These are phyloP conservation scores for Helichrysum umbraculigerum DNA, from an alignment of 129 eudicot species.

Conservation along the genomic window DNA sequence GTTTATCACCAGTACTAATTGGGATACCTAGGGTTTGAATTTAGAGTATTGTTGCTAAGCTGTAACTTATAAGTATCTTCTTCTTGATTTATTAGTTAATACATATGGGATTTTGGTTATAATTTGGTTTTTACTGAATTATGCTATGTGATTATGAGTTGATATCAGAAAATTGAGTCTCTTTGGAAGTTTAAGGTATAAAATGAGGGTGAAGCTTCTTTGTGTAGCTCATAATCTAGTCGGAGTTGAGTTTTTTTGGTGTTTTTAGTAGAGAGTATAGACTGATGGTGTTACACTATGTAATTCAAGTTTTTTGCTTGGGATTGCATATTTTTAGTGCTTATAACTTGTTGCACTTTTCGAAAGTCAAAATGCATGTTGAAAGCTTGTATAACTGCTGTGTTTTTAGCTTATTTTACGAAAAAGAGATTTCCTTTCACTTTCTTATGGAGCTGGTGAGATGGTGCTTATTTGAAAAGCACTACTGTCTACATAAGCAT, in stretches of 20 bases:
- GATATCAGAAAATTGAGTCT: neutral
- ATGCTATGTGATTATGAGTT: constrained; percentile 19
- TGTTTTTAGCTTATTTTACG: neutral
- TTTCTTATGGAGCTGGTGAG: neutral
- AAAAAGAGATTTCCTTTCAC: neutral
- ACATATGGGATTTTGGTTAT: neutral
- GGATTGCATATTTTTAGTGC: neutral
- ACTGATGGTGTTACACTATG: neutral
- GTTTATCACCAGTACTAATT: neutral
- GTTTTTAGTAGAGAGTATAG: neutral
- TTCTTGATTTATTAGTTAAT: no score
- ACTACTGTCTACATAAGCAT: neutral
- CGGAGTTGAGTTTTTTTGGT: constrained; percentile 4
- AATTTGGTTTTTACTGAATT: neutral
- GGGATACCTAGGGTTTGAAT: neutral
- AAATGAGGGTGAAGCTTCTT: constrained; percentile 21
- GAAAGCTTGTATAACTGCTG: no score
- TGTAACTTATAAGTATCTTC: neutral
- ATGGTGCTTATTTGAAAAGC: neutral
- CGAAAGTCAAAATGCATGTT: neutral
- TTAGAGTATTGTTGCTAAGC: constrained; percentile 11
- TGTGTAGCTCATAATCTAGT: constrained; percentile 1
- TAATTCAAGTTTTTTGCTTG: constrained; percentile 1
- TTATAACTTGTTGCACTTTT: neutral
- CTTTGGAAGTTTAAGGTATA: neutral